These are phyloP conservation scores for Vigna reflexopilosa DNA, from an alignment of 306 rosid species.

Conservation along the genomic window DNA sequence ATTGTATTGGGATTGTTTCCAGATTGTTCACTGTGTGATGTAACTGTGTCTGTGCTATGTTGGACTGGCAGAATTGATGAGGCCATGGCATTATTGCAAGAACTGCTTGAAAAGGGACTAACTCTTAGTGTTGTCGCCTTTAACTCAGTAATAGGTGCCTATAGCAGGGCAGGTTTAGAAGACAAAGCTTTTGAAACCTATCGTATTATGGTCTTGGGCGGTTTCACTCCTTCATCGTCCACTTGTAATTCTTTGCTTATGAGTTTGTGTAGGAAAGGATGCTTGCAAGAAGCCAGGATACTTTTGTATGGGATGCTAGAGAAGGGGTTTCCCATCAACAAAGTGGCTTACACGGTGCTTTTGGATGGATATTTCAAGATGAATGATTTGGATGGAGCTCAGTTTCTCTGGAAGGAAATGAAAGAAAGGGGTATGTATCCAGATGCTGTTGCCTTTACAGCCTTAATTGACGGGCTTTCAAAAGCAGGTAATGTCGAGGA, in stretches of 20 bases:
- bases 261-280: constrained; percentile 70
- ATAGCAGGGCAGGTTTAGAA: constrained; percentile 66
- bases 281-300: constrained; percentile 65
- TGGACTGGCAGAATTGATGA: constrained; percentile 73
- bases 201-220: constrained; percentile 54
- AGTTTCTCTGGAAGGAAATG: constrained; percentile 77
- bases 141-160: constrained; percentile 75
- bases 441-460: constrained; percentile 76
- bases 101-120: constrained; percentile 69
- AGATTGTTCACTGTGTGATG: constrained; percentile 58
- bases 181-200: constrained; percentile 67
- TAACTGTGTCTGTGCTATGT: constrained; percentile 63
- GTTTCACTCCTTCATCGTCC: constrained; percentile 69
- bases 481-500: constrained; percentile 68
- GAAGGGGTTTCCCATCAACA: constrained; percentile 68
- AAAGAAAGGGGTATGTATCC: constrained; percentile 62
- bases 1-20: constrained; percentile 49
- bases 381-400: constrained; percentile 67
- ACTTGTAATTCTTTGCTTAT: constrained; percentile 71
- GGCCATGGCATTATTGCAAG: constrained; percentile 60
- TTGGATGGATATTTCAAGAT: constrained; percentile 69
- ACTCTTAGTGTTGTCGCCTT: constrained; percentile 66
- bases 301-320: constrained; percentile 62
- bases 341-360: constrained; percentile 67
- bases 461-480: constrained; percentile 76